These are phyloP conservation scores for Cardiosporidium cionae DNA, from an alignment of 169 alveolate genomes.

Conservation along the genomic window DNA sequence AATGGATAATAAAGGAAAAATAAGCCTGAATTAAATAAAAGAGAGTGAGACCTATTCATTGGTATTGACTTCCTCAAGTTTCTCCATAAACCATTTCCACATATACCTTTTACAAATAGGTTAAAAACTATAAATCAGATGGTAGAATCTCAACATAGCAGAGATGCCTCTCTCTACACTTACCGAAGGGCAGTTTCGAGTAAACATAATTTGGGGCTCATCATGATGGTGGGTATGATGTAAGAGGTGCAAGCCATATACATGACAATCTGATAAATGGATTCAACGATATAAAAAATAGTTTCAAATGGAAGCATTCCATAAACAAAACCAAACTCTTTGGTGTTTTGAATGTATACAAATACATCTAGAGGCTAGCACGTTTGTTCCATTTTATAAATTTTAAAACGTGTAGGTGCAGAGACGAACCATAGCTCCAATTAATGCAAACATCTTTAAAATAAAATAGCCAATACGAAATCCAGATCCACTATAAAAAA, in stretches of 20 bases:
- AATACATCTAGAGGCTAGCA: neutral
- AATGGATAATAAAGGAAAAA: conserved; percentile 28
- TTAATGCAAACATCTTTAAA: conserved; percentile 11
- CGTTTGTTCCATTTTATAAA: neutral
- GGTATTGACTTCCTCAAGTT: too few relatives aligned
- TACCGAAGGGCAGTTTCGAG: conserved; percentile 16
- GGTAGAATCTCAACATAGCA: too few relatives aligned
- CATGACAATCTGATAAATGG: conserved; percentile 29
- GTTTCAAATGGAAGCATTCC: neutral
- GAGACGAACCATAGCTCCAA: conserved; percentile 23
- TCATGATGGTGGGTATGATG: conserved; percentile 24
- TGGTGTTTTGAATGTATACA: neutral
- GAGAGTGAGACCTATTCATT: too few relatives aligned
- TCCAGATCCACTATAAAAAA: conserved; percentile 17
- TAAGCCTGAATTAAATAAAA: conserved; percentile 5
- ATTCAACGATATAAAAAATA: neutral
- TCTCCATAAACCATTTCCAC: too few relatives aligned
- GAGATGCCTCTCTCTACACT: too few relatives aligned
- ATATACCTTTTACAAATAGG: too few relatives aligned
- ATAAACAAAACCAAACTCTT: too few relatives aligned
- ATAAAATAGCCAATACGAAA: conserved; percentile 27
- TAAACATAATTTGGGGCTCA: conserved; percentile 10
- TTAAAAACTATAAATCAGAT: too few relatives aligned
- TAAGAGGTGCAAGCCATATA: conserved; percentile 31
- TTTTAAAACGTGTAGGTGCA: neutral